Conservation (phyloP, 441 rosid genomes). For the Codiaeum variegatum region DNA sequence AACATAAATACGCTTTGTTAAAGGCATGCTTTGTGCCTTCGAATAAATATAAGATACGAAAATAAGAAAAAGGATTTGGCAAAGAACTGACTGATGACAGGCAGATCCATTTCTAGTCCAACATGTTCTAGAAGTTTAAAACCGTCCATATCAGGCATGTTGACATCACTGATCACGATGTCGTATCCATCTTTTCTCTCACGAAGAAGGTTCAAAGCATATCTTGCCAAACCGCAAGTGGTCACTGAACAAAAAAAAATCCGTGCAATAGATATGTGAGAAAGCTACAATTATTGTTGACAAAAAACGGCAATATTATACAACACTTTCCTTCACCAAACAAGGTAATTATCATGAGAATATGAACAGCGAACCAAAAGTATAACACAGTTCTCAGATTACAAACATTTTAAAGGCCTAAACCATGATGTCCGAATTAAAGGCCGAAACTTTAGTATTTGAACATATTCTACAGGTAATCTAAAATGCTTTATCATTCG, state of each 20-base stretch:
- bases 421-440: neutral
- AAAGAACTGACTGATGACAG: slow-evolving; percentile 51
- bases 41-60: neutral
- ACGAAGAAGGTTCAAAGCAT: slow-evolving; percentile 72
- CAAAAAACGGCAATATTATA: neutral
- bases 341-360: neutral
- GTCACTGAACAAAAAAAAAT: slow-evolving; percentile 52
- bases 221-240: slow-evolving; percentile 82
- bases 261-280: neutral
- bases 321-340: neutral
- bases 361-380: neutral
- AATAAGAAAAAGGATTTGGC: neutral
- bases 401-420: neutral
- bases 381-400: neutral
- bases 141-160: slow-evolving; percentile 86
- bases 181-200: slow-evolving; percentile 54
- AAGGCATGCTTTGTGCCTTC: slow-evolving; percentile 10
- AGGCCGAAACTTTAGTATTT: too few species aligned
- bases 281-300: neutral
- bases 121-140: slow-evolving; percentile 51
- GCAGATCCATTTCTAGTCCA: slow-evolving; percentile 51
- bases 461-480: neutral
- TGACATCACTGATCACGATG: slow-evolving; percentile 66
- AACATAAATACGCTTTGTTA: slow-evolving; percentile 8
- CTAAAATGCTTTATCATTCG: neutral